These are phyloP conservation scores for Xenoacremonium recifei DNA, from an alignment of 2,329 filamentous ascomycete species.

Conservation along the genomic window DNA sequence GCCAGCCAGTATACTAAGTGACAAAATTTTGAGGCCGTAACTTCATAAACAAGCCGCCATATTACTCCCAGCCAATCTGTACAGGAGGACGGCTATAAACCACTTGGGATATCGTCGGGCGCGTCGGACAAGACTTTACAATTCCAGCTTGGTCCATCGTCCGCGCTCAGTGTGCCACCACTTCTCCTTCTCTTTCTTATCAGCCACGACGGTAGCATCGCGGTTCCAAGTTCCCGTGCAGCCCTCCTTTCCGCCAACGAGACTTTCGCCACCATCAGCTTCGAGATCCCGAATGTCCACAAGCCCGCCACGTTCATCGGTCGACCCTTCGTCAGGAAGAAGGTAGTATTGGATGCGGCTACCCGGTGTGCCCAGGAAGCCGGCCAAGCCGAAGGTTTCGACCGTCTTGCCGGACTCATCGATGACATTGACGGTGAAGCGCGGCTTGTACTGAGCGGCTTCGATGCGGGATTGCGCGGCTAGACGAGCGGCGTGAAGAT, in stretches of 20 bases:
- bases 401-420: constrained; percentile 50
- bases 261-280: constrained; percentile 45
- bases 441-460: constrained; percentile 50
- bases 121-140: constrained; percentile 16
- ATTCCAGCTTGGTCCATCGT: constrained; percentile 36
- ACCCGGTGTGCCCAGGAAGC: constrained; percentile 59
- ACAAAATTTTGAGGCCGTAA: too few relatives aligned
- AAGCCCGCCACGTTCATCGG: constrained; percentile 56
- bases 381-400: constrained; percentile 55
- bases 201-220: constrained; percentile 33
- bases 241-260: constrained; percentile 35
- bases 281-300: constrained; percentile 52
- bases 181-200: constrained; percentile 47
- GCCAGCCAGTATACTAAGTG: too few relatives aligned
- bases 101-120: too few relatives aligned
- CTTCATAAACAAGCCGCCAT: too few relatives aligned
- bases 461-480: constrained; percentile 66
- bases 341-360: constrained; percentile 62
- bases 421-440: constrained; percentile 58
- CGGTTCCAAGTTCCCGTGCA: constrained; percentile 50
- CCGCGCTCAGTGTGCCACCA: constrained; percentile 53
- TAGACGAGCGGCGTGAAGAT: constrained; percentile 53
- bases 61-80: too few relatives aligned
- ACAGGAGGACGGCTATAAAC: too few relatives aligned
- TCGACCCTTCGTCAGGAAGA: constrained; percentile 53